Conservation (phyloP, 108 stramenopile species). For the Nitzschia sp. region DNA sequence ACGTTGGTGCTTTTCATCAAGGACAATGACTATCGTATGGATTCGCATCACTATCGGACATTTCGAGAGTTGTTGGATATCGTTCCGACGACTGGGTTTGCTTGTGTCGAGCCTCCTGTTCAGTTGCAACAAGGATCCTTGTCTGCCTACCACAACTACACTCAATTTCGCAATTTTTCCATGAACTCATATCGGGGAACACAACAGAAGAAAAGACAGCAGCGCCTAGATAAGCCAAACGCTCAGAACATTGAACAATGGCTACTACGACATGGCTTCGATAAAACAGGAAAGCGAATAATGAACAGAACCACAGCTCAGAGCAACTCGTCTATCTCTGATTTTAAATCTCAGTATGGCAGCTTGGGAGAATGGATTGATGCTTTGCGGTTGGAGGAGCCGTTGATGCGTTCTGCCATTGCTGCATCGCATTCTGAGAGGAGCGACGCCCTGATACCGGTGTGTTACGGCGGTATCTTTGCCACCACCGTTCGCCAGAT, state of each 20-base stretch:
- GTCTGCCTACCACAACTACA: slow-evolving; percentile 3
- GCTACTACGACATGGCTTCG: neutral
- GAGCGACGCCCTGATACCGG: slow-evolving; percentile 19
- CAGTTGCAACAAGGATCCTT: neutral
- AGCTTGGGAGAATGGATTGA: slow-evolving; percentile 36
- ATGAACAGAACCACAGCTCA: neutral
- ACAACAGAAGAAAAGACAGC: neutral
- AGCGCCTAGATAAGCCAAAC: neutral
- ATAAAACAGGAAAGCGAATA: neutral
- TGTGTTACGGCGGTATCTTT: slow-evolving; percentile 32
- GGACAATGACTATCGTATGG: slow-evolving; percentile 11
- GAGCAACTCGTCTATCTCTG: neutral
- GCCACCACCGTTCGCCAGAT: neutral
- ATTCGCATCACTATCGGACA: neutral
- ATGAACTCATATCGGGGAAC: neutral
- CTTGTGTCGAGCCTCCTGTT: neutral
- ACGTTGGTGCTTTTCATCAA: slow-evolving; percentile 35
- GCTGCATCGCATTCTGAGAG: neutral
- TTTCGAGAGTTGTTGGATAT: neutral
- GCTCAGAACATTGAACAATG: neutral
- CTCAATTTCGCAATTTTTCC: neutral
- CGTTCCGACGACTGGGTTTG: neutral
- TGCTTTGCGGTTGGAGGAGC: slow-evolving; percentile 8
- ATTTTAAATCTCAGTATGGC: slow-evolving; percentile 32
- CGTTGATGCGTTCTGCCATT: neutral